Evolutionary conservation across 306 rosid genomes (phyloP).

Genomic region (Mucuna pruriens): DNA sequence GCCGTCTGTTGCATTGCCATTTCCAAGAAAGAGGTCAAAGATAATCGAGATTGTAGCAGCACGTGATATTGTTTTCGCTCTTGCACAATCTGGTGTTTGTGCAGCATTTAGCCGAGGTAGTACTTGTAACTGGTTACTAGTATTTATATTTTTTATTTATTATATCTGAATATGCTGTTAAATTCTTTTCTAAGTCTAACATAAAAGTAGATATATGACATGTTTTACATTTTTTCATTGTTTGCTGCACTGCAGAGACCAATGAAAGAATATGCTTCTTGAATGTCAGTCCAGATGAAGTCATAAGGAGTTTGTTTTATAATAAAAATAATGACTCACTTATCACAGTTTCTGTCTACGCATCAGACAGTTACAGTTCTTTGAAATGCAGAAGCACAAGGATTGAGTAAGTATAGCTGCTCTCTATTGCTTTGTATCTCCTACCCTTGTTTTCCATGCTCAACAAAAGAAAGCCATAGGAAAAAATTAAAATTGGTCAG

Average conservation of each 20-base stretch:
- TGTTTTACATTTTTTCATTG: constrained; percentile 22
- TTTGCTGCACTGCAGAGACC: constrained; percentile 78
- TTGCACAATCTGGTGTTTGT: constrained; percentile 67
- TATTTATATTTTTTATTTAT: not conserved
- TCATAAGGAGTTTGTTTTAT: constrained; percentile 88
- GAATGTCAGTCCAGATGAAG: constrained; percentile 95
- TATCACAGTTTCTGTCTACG: constrained; percentile 97
- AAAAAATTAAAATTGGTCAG: not conserved
- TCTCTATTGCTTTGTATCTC: not conserved
- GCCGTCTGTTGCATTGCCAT: constrained; percentile 45
- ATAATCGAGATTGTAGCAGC: constrained; percentile 67
- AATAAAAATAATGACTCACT: constrained; percentile 95
- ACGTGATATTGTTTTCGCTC: constrained; percentile 58
- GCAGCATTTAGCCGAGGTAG: constrained; percentile 66
- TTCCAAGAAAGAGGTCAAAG: constrained; percentile 60
- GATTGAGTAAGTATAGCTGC: constrained; percentile 68
- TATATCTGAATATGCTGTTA: not conserved
- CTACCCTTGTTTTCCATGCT: not conserved
- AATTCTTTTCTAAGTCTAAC: not conserved
- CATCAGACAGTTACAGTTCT: constrained; percentile 96
- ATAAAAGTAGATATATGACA: constrained; percentile 26
- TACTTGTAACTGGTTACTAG: not conserved
- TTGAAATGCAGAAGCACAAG: constrained; percentile 95
- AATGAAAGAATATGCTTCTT: constrained; percentile 94
- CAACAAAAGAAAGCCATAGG: constrained; percentile 12